Percentiles rank a stretch among this genome's conserved stretches.
These are phyloP conservation scores for Metrosideros polymorpha DNA, from an alignment of 441 rosid genomes.

Conservation along the genomic window DNA sequence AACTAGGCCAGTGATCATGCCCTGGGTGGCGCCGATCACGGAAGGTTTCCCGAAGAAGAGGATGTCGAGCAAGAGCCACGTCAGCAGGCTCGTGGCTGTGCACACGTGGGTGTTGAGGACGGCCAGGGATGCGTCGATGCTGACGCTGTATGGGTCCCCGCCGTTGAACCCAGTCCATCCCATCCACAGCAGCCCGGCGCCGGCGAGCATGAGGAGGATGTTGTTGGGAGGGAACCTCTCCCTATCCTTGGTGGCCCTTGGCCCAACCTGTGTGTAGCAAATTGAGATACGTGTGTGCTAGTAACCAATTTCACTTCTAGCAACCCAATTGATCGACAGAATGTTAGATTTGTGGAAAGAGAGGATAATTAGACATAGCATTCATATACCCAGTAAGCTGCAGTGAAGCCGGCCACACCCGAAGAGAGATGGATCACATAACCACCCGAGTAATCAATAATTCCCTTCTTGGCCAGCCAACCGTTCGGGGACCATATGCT, in stretches of 20 bases:
- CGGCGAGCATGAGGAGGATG: conserved; percentile 1
- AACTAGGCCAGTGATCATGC: conserved; percentile 19
- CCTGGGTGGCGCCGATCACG: conserved; percentile 13
- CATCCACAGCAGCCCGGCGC: conserved; percentile 14
- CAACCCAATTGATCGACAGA: neutral
- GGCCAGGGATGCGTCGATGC: conserved; percentile 3
- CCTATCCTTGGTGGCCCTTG: conserved; percentile 28
- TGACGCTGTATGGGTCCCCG: conserved; percentile 8
- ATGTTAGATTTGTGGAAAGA: too few relatives aligned
- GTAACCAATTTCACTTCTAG: neutral
- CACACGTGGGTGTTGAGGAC: conserved; percentile 18
- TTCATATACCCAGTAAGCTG: conserved; percentile 6
- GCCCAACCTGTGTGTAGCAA: conserved; percentile 3
- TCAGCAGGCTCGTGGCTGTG: conserved; percentile 12
- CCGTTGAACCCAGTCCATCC: conserved; percentile 18
- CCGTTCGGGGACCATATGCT: conserved; percentile 10
- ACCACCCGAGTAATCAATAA: conserved; percentile 12
- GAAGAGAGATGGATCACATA: conserved; percentile 19
- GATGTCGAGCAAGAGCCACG: conserved; percentile 1
- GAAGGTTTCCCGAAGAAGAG: conserved; percentile 4
- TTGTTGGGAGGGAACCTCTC: conserved; percentile 13
- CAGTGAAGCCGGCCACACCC: conserved; percentile 14
- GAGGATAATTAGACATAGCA: neutral
- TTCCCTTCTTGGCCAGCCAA: conserved; percentile 10
- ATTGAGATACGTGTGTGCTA: neutral